Percentiles rank a stretch among this genome's conserved stretches.
Conservation (phyloP, 1,139 yeast genomes). For the Candida tetrigidarum region DNA sequence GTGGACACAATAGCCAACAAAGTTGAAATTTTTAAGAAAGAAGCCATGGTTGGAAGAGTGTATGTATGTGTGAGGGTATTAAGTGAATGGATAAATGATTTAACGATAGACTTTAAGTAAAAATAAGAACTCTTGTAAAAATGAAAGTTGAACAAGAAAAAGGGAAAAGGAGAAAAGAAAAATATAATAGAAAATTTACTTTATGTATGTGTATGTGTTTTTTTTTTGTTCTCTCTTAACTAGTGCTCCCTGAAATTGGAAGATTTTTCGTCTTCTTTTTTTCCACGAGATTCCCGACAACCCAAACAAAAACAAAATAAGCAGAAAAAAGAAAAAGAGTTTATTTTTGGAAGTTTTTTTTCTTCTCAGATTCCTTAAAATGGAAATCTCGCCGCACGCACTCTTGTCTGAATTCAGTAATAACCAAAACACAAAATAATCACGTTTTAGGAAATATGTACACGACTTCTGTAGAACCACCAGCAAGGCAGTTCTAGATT, state of each 20-base stretch:
- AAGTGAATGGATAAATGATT: not conserved
- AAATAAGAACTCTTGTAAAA: not conserved
- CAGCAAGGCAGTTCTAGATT: too few species aligned
- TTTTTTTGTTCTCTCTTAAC: too few species aligned
- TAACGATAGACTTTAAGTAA: conserved; percentile 8
- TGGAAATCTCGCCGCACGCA: not conserved
- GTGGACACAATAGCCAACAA: conserved; percentile 55
- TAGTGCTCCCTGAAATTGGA: not conserved
- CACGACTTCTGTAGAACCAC: too few species aligned
- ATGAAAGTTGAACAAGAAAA: not conserved
- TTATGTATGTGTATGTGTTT: not conserved
- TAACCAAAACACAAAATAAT: not conserved
- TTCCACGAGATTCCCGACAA: too few species aligned
- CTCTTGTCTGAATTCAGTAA: not conserved
- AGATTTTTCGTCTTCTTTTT: not conserved
- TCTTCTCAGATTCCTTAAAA: not conserved
- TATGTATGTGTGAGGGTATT: conserved; percentile 2
- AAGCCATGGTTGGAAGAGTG: conserved; percentile 18
- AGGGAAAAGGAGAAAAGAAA: not conserved
- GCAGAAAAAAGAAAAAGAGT: not conserved
- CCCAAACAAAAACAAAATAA: not conserved
- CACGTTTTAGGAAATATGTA: not conserved
- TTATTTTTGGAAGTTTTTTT: conserved; percentile 2
- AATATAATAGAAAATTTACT: not conserved
- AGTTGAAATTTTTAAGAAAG: conserved; percentile 39